These are phyloP conservation scores for Zizania latifolia DNA, from an alignment of 176 grass and related monocot genomes.

Conservation along the genomic window DNA sequence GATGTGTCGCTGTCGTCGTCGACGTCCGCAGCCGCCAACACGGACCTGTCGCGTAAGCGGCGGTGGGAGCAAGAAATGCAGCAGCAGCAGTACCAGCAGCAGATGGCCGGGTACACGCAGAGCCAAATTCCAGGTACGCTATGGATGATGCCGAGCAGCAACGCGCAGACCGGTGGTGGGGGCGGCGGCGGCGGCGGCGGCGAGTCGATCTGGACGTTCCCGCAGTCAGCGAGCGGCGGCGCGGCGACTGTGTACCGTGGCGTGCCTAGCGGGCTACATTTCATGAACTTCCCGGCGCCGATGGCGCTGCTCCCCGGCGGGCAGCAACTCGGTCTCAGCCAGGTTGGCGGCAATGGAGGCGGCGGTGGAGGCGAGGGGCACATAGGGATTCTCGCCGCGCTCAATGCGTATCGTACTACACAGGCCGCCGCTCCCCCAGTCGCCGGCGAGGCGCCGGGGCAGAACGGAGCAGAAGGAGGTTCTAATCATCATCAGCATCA, in stretches of 20 bases:
- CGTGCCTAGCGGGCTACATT: slow-evolving; percentile 59
- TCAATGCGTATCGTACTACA: slow-evolving; percentile 55
- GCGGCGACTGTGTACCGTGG: slow-evolving; percentile 60
- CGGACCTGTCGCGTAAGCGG: slow-evolving; percentile 49
- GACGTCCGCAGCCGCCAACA: slow-evolving; percentile 23
- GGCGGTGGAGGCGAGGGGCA: slow-evolving; percentile 20
- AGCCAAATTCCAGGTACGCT: slow-evolving; percentile 68
- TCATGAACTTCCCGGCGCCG: slow-evolving; percentile 50
- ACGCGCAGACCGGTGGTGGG: slow-evolving; percentile 30
- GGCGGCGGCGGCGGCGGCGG: slow-evolving; percentile 18
- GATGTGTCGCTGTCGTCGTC: slow-evolving; percentile 50
- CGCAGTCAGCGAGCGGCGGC: slow-evolving; percentile 33
- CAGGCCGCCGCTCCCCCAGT: too few species aligned
- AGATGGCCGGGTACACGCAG: slow-evolving; percentile 83
- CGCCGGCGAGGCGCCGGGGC: slow-evolving; percentile 22
- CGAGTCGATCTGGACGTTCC: slow-evolving; percentile 83
- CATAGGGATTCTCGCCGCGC: slow-evolving; percentile 39
- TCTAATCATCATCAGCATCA: neutral
- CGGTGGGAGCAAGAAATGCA: slow-evolving; percentile 68
- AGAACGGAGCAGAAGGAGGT: slow-evolving; percentile 20
- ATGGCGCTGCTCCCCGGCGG: slow-evolving; percentile 37
- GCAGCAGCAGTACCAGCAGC: slow-evolving; percentile 65
- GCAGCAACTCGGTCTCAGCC: slow-evolving; percentile 43
- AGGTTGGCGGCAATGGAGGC: neutral
- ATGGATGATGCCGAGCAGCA: slow-evolving; percentile 91